Conservation (phyloP, 257 asterid genomes). For the Solanum piurae region DNA sequence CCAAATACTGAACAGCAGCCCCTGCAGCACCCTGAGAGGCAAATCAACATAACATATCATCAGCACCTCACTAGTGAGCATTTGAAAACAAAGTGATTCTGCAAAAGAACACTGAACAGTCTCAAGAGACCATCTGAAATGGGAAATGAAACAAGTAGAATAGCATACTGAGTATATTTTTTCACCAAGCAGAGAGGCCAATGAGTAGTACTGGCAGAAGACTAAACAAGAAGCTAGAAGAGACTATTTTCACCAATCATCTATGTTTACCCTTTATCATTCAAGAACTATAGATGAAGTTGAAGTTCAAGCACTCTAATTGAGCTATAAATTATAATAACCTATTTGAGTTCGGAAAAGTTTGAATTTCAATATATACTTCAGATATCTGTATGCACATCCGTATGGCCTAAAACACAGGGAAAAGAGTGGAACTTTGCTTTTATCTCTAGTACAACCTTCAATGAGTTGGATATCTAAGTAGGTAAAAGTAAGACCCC, state of each 20-base stretch:
- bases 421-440: neutral
- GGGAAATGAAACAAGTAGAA: neutral
- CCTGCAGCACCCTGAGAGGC: conserved; percentile 85
- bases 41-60: neutral
- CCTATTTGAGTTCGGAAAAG: neutral
- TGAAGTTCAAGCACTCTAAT: neutral
- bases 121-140: neutral
- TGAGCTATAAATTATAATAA: neutral
- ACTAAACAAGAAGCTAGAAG: neutral
- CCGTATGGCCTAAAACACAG: neutral
- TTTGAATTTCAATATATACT: neutral
- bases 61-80: neutral
- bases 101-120: neutral
- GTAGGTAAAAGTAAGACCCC: neutral
- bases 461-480: neutral
- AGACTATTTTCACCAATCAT: neutral
- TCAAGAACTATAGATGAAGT: neutral
- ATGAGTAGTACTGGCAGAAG: neutral
- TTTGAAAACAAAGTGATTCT: neutral
- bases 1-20: conserved; percentile 86
- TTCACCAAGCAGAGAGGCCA: neutral
- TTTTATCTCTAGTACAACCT: neutral
- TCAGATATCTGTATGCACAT: neutral
- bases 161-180: neutral
- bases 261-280: neutral